Percentiles rank a stretch among this genome's conserved stretches.
These are phyloP conservation scores for Phellopilus nigrolimitatus DNA, from an alignment of 1,284 basidiomycete genomes.

Conservation along the genomic window DNA sequence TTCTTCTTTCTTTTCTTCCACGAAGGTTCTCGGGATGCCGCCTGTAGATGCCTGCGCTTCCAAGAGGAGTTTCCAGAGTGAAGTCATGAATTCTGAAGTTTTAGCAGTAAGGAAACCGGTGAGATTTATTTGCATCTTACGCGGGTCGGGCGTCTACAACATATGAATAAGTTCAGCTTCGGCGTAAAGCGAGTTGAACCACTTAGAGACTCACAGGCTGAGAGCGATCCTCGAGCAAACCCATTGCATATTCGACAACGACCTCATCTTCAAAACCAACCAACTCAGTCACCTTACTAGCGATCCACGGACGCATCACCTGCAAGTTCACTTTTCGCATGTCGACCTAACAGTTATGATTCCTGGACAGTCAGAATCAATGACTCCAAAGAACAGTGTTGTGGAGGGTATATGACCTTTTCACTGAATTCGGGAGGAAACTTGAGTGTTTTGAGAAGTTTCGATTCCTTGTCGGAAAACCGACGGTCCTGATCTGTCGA, in stretches of 20 bases:
- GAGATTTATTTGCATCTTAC: slow-evolving; percentile 92
- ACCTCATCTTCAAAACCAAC: slow-evolving; percentile 96
- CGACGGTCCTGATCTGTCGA: slow-evolving; percentile 82
- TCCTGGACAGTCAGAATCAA: no score
- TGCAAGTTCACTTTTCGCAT: slow-evolving; percentile 90
- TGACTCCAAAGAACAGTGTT: slow-evolving; percentile 8
- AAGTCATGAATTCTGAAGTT: slow-evolving; percentile 82
- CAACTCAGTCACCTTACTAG: slow-evolving; percentile 84
- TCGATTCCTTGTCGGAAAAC: slow-evolving; percentile 93
- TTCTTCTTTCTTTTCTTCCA: slow-evolving; percentile 95
- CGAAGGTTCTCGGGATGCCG: slow-evolving; percentile 89
- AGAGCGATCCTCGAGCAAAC: slow-evolving; percentile 81
- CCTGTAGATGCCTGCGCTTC: slow-evolving; percentile 87
- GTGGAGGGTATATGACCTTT: slow-evolving; percentile 54
- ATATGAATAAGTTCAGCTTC: not conserved
- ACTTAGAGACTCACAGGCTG: slow-evolving; percentile 56
- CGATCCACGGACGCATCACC: slow-evolving; percentile 91
- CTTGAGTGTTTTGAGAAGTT: slow-evolving; percentile 83
- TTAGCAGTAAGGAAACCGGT: slow-evolving; percentile 85
- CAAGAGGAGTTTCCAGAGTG: slow-evolving; percentile 86
- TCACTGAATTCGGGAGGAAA: slow-evolving; percentile 88
- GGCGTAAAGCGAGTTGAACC: not conserved
- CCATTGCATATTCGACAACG: slow-evolving; percentile 93
- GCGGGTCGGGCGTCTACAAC: slow-evolving; percentile 79
- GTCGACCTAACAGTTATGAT: slow-evolving; percentile 85